Evolutionary conservation across 129 eudicot species (phyloP).

Genomic region (Pseudognaphalium luteoalbum): DNA sequence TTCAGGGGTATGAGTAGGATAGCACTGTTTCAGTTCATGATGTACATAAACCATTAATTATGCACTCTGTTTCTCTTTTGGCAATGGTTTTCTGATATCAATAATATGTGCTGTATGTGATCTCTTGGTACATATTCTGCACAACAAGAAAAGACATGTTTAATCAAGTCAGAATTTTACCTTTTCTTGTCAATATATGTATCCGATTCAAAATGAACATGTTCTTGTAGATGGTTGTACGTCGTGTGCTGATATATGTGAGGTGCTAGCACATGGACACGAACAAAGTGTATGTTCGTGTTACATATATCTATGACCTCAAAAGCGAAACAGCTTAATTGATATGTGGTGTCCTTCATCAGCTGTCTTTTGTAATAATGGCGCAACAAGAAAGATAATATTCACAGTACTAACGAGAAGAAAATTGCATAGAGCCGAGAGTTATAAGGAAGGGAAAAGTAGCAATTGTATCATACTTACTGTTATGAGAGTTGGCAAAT

Average conservation of each 20-base stretch:
- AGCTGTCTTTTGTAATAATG: no score
- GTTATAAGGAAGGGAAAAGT: no score
- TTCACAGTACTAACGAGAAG: no score
- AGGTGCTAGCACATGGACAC: constrained; percentile 1
- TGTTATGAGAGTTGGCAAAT: no score
- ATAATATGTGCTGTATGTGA: constrained; percentile 1
- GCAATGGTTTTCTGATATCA: constrained; percentile 25
- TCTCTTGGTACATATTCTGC: constrained; percentile 30
- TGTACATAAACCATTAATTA: background rate
- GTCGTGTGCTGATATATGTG: constrained; percentile 12
- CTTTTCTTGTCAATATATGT: constrained; percentile 15
- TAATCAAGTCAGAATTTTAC: constrained; percentile 15
- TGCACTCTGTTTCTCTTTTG: constrained; percentile 18
- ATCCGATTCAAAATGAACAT: constrained; percentile 26
- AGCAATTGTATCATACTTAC: no score
- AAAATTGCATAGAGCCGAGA: no score
- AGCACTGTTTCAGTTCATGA: constrained; percentile 6
- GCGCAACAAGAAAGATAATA: no score
- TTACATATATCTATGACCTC: constrained; percentile 21
- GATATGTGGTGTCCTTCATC: background rate
- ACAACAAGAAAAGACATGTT: constrained; percentile 6
- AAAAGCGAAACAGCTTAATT: constrained; percentile 15
- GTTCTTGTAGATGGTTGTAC: constrained; percentile 21
- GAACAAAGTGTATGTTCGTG: constrained; percentile 17
- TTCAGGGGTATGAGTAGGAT: constrained; percentile 36